Evolutionary conservation across 2,329 filamentous ascomycete species (phyloP), one percentile per base, ranked within the genome.

Genomic region (Aspergillus sp.): DNA sequence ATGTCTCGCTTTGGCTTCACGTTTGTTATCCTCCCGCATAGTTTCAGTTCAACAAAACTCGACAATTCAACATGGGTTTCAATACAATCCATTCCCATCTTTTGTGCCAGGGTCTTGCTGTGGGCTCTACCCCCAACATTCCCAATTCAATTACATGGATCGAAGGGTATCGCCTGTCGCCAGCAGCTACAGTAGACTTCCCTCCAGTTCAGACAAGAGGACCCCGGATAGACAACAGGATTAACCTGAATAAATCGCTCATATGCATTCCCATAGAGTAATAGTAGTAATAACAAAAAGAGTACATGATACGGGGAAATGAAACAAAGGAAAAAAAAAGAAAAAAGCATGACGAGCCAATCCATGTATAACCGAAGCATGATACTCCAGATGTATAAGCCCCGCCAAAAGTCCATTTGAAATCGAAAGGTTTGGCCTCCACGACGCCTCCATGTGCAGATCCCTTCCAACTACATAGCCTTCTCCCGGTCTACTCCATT

Each of bases 231-330:
- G 36, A 25, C 25, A 23, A 41, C 23, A 45, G n/a, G 25, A 23
- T 55, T 30, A 23, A 45, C 47, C 23, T 32, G 57, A 59, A 63
- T 57, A 62, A 36, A 57, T 59, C 64, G 67, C 65, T 67, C 65
- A 62, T 62, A 69, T 65, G 65, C 66, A 67, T 68, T 64, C 51
- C 57, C 52, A 55, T 47, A 62, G 62, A 45, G 43, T 25, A 55
- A 53, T 23, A 39, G 41, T 36, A 21, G 23, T 45, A 23, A 53
- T 25, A 39, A 49, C 17, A n/a, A 45, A 65, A 55, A 55, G 53
- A 57, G 36, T 59, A 59, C 54, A 64, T 59, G 21, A 57, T 43
- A 54, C 38, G 49, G 17, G 41, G n/a, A 58, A 25, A 41, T 36
- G 55, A 51, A 47, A 25, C 58, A 10, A 30, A 45, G 23, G 43